Conservation (phyloP, 768 basidiomycete species). For the Leccinum arenicola region DNA sequence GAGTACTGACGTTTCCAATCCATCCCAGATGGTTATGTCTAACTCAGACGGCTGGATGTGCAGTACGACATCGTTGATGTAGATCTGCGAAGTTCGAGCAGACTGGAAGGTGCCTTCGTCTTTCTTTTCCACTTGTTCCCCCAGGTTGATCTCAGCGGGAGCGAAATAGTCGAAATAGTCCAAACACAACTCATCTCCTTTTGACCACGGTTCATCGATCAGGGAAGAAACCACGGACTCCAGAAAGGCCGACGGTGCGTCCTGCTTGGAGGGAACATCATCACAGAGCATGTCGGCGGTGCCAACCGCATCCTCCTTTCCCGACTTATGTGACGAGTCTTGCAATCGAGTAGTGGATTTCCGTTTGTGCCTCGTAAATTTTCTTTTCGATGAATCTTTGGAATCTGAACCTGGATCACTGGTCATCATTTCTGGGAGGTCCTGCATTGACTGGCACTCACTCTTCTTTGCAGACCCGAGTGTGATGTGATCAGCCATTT, state of each 20-base stretch:
- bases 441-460: background rate
- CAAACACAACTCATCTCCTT: too few species aligned
- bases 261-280: too few species aligned
- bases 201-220: too few species aligned
- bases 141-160: background rate
- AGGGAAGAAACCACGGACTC: too few species aligned
- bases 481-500: slow-evolving; percentile 10
- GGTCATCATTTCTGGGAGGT: background rate
- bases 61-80: slow-evolving; percentile 14
- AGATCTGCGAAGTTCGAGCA: background rate
- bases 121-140: background rate
- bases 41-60: slow-evolving; percentile 8
- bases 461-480: slow-evolving; percentile 4
- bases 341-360: too few species aligned
- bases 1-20: slow-evolving; percentile 16
- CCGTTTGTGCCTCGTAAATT: too few species aligned
- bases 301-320: too few species aligned
- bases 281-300: too few species aligned
- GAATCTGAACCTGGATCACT: background rate
- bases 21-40: slow-evolving; percentile 29
- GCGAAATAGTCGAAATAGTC: too few species aligned
- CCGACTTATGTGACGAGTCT: too few species aligned
- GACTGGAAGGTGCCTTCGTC: background rate
- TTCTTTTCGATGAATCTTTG: background rate
- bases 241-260: too few species aligned